Percentiles rank a stretch among this genome's conserved stretches.
These are phyloP conservation scores for Inga laurina DNA, from an alignment of 306 rosid species.

Conservation along the genomic window DNA sequence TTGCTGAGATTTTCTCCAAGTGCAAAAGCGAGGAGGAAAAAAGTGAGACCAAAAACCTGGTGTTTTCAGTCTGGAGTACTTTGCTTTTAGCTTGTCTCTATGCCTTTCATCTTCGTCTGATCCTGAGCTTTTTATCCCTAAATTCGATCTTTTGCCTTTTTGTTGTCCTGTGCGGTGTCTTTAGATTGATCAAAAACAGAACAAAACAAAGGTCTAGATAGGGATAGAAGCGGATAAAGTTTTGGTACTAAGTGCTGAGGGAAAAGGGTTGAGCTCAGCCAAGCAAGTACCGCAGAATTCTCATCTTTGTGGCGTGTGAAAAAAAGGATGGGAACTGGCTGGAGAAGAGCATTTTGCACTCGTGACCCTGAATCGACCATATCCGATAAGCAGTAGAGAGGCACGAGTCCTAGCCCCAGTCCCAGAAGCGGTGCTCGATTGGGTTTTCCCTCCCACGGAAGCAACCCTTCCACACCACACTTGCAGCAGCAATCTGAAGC, in stretches of 20 bases:
- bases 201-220: slow-evolving; percentile 41
- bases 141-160: slow-evolving; percentile 36
- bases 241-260: not conserved
- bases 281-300: not conserved
- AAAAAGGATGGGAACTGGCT: slow-evolving; percentile 79
- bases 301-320: slow-evolving; percentile 19
- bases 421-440: slow-evolving; percentile 69
- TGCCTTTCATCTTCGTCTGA: slow-evolving; percentile 30
- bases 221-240: slow-evolving; percentile 15
- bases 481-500: slow-evolving; percentile 43
- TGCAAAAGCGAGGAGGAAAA: not conserved
- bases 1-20: slow-evolving; percentile 39
- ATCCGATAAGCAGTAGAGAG: slow-evolving; percentile 49
- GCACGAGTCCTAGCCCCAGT: slow-evolving; percentile 58
- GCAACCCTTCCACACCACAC: slow-evolving; percentile 67
- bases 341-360: slow-evolving; percentile 96
- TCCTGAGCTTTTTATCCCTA: slow-evolving; percentile 41
- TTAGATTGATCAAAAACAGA: slow-evolving; percentile 48
- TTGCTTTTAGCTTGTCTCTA: slow-evolving; percentile 36
- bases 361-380: slow-evolving; percentile 58
- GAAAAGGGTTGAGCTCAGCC: not conserved
- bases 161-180: slow-evolving; percentile 52
- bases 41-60: not conserved
- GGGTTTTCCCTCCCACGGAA: slow-evolving; percentile 64
- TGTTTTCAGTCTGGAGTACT: slow-evolving; percentile 3